Percentiles rank a stretch among this genome's conserved stretches.
Evolutionary conservation across 176 grass and related monocot genomes (phyloP).

Genomic region (Oryza coarctata): DNA sequence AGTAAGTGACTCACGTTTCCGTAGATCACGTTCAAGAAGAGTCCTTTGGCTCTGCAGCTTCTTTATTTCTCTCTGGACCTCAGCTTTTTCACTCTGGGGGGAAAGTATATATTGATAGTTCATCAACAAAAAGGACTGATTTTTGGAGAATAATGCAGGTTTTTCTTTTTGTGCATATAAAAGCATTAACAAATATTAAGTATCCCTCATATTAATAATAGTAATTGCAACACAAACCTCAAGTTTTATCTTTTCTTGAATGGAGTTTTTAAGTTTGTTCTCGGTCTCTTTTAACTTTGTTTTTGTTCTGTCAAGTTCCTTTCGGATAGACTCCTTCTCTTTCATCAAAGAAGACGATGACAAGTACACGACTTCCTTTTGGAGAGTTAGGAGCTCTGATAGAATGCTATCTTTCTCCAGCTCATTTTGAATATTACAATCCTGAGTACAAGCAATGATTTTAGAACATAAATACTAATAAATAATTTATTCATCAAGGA

Average conservation of each 20-base stretch:
- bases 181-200: not conserved
- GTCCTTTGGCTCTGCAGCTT: conserved; percentile 70
- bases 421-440: conserved; percentile 63
- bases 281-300: conserved; percentile 75
- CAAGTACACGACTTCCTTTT: conserved; percentile 62
- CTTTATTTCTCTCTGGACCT: conserved; percentile 72
- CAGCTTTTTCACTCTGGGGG: conserved; percentile 73
- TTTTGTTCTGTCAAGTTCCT: conserved; percentile 80
- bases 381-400: conserved; percentile 52
- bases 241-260: conserved; percentile 92
- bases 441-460: conserved; percentile 47
- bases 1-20: conserved; percentile 47
- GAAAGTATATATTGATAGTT: conserved; percentile 18
- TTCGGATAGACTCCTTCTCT: conserved; percentile 87
- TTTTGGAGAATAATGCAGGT: not conserved
- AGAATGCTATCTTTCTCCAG: conserved; percentile 72
- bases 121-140: not conserved
- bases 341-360: conserved; percentile 76
- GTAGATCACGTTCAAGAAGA: conserved; percentile 79
- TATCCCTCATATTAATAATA: not conserved
- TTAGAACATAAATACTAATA: conserved; percentile 16
- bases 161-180: not conserved
- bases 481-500: conserved; percentile 17
- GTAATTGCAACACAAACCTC: conserved; percentile 52
- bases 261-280: conserved; percentile 74